Conservation (phyloP, 2,329 filamentous ascomycete genomes). For the Fusarium sp. region DNA sequence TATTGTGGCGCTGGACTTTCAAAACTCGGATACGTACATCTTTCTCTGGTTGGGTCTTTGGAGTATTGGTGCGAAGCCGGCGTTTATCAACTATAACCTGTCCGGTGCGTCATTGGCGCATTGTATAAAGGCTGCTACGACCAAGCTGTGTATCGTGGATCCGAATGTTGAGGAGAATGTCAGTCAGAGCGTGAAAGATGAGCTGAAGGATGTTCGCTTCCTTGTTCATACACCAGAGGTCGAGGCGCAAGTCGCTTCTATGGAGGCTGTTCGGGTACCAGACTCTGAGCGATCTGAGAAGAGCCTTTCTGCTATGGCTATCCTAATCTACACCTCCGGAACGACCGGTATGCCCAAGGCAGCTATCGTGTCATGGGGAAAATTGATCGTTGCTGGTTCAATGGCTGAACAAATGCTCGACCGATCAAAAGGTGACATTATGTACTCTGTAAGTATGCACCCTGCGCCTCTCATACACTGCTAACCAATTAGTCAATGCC, state of each 20-base stretch:
- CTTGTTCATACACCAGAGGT: slow-evolving; percentile 70
- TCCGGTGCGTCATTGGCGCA: slow-evolving; percentile 77
- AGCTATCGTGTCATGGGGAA: slow-evolving; percentile 79
- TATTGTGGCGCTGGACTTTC: slow-evolving; percentile 83
- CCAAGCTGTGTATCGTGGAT: slow-evolving; percentile 78
- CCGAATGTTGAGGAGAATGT: slow-evolving; percentile 66
- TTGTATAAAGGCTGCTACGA: slow-evolving; percentile 76
- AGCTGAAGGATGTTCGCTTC: slow-evolving; percentile 66
- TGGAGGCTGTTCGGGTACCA: slow-evolving; percentile 66
- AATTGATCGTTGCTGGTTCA: slow-evolving; percentile 64
- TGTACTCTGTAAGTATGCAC: slow-evolving; percentile 73
- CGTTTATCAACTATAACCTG: slow-evolving; percentile 91
- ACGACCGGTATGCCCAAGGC: slow-evolving; percentile 88
- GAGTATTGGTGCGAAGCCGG: slow-evolving; percentile 84
- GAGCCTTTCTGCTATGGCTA: slow-evolving; percentile 68
- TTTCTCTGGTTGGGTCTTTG: slow-evolving; percentile 83
- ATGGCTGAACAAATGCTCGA: slow-evolving; percentile 61
- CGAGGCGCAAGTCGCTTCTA: slow-evolving; percentile 65
- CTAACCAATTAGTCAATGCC: slow-evolving; percentile 76
- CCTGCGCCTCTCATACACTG: neutral
- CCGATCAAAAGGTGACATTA: slow-evolving; percentile 72
- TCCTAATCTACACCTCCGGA: slow-evolving; percentile 87
- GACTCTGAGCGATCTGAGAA: slow-evolving; percentile 67
- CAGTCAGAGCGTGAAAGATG: slow-evolving; percentile 66
- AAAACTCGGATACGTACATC: slow-evolving; percentile 83